Percentiles rank a stretch among this genome's conserved stretches.
phyloP scores from a whole-genome alignment of 495 filamentous ascomycete genomes.

The Penicillium goetzii region DNA sequence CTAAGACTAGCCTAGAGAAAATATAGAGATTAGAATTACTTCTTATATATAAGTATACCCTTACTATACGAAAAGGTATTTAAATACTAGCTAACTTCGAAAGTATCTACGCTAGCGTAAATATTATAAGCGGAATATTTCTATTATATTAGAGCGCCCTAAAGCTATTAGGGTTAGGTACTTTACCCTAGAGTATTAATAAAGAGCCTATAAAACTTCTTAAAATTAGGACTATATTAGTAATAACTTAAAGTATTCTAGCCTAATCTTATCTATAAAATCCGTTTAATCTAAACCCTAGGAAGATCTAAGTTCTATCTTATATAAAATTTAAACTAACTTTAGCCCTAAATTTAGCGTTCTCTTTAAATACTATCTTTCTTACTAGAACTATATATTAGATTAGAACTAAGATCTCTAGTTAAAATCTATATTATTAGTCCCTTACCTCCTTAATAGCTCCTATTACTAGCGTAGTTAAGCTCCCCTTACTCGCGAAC shows the following conservation, averaged over 20 bases:
- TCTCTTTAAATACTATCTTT: background rate
- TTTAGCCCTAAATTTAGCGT: conserved; percentile 1
- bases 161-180: conserved; percentile 3
- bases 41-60: conserved; percentile 20
- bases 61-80: conserved; percentile 16
- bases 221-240: too few species aligned
- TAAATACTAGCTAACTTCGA: conserved; percentile 18
- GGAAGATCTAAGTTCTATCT: too few species aligned
- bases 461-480: conserved; percentile 14
- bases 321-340: background rate
- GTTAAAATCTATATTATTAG: conserved; percentile 9
- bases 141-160: conserved; percentile 12
- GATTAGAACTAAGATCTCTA: conserved; percentile 8
- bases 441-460: conserved; percentile 2
- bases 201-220: background rate
- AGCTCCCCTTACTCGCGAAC: conserved; percentile 8
- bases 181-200: conserved; percentile 13
- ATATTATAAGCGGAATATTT: conserved; percentile 16
- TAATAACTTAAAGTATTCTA: too few species aligned
- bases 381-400: conserved; percentile 8
- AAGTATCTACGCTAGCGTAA: conserved; percentile 16
- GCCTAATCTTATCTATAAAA: too few species aligned
- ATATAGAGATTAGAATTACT: conserved; percentile 14
- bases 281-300: too few species aligned
- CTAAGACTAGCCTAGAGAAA: conserved; percentile 10